These are phyloP conservation scores for Fraxinus quadrangulata DNA, from an alignment of 257 asterid species.

Conservation along the genomic window DNA sequence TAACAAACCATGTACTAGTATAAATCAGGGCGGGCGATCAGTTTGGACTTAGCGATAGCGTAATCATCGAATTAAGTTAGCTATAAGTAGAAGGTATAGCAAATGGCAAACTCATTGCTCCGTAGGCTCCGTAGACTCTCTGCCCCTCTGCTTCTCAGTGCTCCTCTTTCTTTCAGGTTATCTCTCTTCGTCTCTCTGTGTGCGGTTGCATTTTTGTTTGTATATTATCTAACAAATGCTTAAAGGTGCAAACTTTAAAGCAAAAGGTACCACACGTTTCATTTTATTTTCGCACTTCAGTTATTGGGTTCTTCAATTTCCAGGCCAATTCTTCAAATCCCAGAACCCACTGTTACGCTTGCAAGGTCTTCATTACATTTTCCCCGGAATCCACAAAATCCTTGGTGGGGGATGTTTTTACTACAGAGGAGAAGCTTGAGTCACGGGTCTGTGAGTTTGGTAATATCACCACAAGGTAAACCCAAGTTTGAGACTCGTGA, in stretches of 20 bases:
- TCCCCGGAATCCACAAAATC: conserved; percentile 27
- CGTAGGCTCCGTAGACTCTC: conserved; percentile 33
- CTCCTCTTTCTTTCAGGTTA: conserved; percentile 23
- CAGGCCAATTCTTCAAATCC: conserved; percentile 39
- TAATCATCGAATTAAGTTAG: background rate
- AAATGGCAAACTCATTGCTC: conserved; percentile 35
- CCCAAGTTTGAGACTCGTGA: conserved; percentile 77
- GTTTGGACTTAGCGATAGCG: background rate
- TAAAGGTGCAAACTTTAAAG: background rate
- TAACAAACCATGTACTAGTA: background rate
- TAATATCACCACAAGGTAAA: conserved; percentile 70
- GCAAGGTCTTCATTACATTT: conserved; percentile 27
- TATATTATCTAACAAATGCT: background rate
- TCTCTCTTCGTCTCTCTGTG: background rate
- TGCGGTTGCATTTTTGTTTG: background rate
- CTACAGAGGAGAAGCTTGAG: conserved; percentile 52
- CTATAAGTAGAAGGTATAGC: background rate
- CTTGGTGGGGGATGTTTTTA: conserved; percentile 19
- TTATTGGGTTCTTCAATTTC: conserved; percentile 6
- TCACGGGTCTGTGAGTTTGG: conserved; percentile 63
- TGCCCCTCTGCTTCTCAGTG: conserved; percentile 23
- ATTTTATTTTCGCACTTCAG: background rate
- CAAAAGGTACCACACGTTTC: background rate
- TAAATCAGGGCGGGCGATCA: background rate
- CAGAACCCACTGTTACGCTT: conserved; percentile 29